These are phyloP conservation scores for Isatis tinctoria DNA, from an alignment of 345 rosid species.

Conservation along the genomic window DNA sequence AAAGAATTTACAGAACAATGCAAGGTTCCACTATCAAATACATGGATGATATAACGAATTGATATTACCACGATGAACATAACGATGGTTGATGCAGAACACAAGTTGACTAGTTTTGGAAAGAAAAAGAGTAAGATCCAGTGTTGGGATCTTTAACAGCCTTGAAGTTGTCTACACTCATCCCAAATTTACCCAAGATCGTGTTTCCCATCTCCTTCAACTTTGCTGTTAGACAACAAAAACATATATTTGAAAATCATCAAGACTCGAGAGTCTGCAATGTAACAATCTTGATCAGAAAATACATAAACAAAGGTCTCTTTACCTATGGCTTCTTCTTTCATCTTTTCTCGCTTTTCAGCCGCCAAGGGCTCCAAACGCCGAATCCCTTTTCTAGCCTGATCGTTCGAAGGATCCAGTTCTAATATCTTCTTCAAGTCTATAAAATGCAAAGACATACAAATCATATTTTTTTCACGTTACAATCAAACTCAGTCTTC, in stretches of 20 bases:
- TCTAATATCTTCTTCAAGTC: conserved; percentile 80
- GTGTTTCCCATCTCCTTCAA: conserved; percentile 82
- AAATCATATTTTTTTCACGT: not conserved
- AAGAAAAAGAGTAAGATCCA: conserved; percentile 77
- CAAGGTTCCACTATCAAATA: not conserved
- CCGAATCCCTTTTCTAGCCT: conserved; percentile 52
- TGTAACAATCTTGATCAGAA: not conserved
- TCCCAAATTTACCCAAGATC: conserved; percentile 73
- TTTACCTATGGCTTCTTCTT: conserved; percentile 91
- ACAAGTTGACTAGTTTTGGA: conserved; percentile 36
- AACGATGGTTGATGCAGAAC: not conserved
- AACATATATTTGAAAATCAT: too few species aligned
- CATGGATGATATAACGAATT: not conserved
- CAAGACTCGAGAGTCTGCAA: not conserved
- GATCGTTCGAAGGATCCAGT: conserved; percentile 66
- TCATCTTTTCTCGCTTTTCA: conserved; percentile 80
- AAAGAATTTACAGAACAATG: not conserved
- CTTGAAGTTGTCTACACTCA: conserved; percentile 89
- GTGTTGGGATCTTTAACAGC: conserved; percentile 89
- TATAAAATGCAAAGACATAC: conserved; percentile 15
- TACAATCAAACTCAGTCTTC: too few species aligned
- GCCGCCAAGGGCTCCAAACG: conserved; percentile 77
- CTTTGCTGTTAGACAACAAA: conserved; percentile 46
- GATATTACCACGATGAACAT: not conserved
- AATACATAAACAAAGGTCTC: conserved; percentile 11